Conservation (phyloP, 108 stramenopile genomes). For the Aurantiochytrium sp. region DNA sequence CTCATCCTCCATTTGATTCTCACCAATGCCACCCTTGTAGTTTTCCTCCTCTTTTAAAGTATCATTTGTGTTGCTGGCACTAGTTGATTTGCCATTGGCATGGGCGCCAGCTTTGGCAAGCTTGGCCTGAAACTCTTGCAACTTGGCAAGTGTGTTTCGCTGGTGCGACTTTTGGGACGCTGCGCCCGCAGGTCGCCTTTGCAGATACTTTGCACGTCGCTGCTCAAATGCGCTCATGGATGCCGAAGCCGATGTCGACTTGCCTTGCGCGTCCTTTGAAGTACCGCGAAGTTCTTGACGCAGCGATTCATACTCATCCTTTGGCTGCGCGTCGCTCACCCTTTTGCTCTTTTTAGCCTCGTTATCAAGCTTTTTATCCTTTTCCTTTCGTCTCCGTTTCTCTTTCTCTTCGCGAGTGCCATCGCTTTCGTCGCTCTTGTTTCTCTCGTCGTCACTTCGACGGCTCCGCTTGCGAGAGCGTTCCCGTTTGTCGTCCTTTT, state of each 20-base stretch:
- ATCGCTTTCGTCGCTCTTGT: background rate
- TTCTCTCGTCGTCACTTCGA: background rate
- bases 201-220: background rate
- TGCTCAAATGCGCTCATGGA: background rate
- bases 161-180: background rate
- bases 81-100: background rate
- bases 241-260: background rate
- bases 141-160: background rate
- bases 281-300: background rate
- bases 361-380: background rate
- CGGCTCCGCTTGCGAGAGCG: background rate
- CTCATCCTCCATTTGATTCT: background rate
- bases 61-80: background rate
- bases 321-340: background rate
- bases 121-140: slow-evolving; percentile 17
- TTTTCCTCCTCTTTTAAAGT: background rate
- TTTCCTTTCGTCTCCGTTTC: background rate
- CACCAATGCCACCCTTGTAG: slow-evolving; percentile 7
- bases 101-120: background rate
- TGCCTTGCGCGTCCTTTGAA: no score
- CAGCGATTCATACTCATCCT: background rate
- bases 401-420: background rate
- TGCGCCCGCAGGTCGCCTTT: background rate
- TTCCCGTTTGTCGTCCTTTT: background rate
- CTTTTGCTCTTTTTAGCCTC: background rate